Percentiles rank a stretch among this genome's conserved stretches.
Evolutionary conservation across 2,329 filamentous ascomycete genomes (phyloP).

Genomic region (Alternaria dauci): DNA sequence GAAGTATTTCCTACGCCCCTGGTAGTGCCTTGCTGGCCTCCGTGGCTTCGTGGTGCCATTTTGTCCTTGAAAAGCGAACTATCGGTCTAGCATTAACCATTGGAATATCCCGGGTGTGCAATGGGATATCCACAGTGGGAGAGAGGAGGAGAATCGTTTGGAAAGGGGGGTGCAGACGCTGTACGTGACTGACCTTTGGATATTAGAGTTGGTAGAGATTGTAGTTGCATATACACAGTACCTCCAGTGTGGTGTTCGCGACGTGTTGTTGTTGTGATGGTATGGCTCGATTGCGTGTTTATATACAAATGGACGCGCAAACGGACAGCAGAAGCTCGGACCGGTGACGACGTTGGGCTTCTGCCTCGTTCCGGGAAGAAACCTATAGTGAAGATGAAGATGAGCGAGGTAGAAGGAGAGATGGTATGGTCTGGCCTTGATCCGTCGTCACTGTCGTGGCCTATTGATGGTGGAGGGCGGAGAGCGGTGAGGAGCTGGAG

Average conservation of each 20-base stretch:
- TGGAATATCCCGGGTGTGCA: not conserved
- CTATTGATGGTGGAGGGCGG: not conserved
- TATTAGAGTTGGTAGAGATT: rapidly evolving
- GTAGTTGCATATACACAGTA: not conserved
- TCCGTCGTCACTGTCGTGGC: not conserved
- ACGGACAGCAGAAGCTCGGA: slow-evolving; percentile 2
- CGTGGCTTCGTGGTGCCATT: slow-evolving; percentile 8
- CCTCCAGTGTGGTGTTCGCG: not conserved
- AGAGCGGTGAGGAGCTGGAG: not conserved
- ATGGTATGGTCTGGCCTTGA: not conserved
- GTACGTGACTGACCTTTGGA: not conserved
- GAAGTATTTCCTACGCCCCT: not conserved
- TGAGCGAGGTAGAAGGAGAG: not conserved
- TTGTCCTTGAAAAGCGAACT: not conserved
- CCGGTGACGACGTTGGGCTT: not conserved
- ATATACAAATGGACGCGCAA: slow-evolving; percentile 8
- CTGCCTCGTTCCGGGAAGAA: not conserved
- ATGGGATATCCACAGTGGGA: not conserved
- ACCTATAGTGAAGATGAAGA: not conserved
- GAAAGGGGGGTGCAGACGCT: too few relatives aligned
- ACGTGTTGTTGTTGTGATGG: not conserved
- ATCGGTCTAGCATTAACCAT: not conserved
- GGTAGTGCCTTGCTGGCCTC: too few relatives aligned
- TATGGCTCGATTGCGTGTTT: slow-evolving; percentile 1
- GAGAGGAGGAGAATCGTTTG: not conserved